Evolutionary conservation across 495 filamentous ascomycete genomes (phyloP), one percentile per base, ranked within the genome.

Genomic region (Penicillium lividum): DNA sequence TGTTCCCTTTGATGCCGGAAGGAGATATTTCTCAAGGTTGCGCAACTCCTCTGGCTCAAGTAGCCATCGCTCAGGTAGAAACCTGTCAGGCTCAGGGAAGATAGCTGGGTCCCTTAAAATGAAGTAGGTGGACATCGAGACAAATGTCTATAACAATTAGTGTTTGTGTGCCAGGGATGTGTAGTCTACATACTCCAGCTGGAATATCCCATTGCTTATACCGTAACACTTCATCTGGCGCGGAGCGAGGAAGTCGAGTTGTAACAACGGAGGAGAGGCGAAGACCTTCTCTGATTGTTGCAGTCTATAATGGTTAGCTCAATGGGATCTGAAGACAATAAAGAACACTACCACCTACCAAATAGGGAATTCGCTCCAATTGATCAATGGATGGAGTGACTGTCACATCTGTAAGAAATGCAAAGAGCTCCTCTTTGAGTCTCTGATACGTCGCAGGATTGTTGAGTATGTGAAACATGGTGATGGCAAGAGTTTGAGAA

Each of bases 241-340:
- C 70, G 2, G 72, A 62, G 1, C 79, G 71, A 16, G 79, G 71
- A 27, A 76, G 72, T 3, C 79, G 73, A 6, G 67, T 64, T 7
- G 67, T 69, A 5, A 75, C 66, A 0, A 66, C 49, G 0, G 60
- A 53, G n/a, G 82, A 84, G 46, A 79, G 79, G 13, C 85, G 73
- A 30, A 88, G 67, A 0, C 79, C 80, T 61, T 87, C 84, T 59
- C 74, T 74, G 5, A 88, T 72, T 2, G 83, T 73, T 6, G 84
- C 84, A 47, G 80, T 82, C 43, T 72, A 46, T 22, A 7, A 51
- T 57, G 11, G 40, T 58, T 8, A 3, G 52, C 15, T 27, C 11
- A 11, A 15, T 11, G 16, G 1, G 22, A 22, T 22, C 22, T 22
- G 22, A 2, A 22, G 22, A 22, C 22, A 22, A 2, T 22, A 1